Evolutionary conservation across 495 filamentous ascomycete genomes (phyloP).

Genomic region (Penicillium daleae): DNA sequence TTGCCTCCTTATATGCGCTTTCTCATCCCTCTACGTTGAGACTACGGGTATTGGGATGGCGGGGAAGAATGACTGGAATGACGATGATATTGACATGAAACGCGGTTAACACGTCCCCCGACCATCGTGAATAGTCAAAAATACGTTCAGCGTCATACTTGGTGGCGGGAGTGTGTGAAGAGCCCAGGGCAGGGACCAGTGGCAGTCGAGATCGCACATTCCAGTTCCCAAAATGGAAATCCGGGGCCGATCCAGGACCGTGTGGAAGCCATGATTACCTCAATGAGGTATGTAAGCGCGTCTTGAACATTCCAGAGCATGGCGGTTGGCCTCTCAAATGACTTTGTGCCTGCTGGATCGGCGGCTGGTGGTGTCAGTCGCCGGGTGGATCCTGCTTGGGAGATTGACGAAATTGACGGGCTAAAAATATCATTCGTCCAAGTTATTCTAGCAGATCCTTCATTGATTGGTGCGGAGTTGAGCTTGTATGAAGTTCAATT

Average conservation of each 20-base stretch:
- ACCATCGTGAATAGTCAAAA: neutral
- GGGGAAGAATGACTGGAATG: slow-evolving; percentile 30
- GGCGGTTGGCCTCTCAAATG: slow-evolving; percentile 21
- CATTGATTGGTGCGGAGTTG: neutral
- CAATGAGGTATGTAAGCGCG: slow-evolving; percentile 21
- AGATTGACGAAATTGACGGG: neutral
- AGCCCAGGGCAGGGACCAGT: slow-evolving; percentile 5
- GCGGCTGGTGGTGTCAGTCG: slow-evolving; percentile 16
- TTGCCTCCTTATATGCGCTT: slow-evolving; percentile 21
- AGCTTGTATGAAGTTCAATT: slow-evolving; percentile 2
- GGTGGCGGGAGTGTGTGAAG: slow-evolving; percentile 27
- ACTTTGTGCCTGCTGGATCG: slow-evolving; percentile 12
- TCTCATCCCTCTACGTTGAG: slow-evolving; percentile 15
- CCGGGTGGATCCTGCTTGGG: slow-evolving; percentile 7
- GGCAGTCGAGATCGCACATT: slow-evolving; percentile 23
- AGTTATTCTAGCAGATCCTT: slow-evolving; percentile 3
- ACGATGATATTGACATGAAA: slow-evolving; percentile 21
- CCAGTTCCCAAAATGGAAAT: slow-evolving; percentile 15
- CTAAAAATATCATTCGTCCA: slow-evolving; percentile 9
- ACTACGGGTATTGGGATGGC: slow-evolving; percentile 26
- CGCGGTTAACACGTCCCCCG: slow-evolving; percentile 14
- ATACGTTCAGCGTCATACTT: slow-evolving; percentile 26
- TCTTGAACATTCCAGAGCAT: slow-evolving; percentile 28
- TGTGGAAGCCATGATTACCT: slow-evolving; percentile 4
- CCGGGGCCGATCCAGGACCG: slow-evolving; percentile 24